Percentiles rank a stretch among this genome's conserved stretches.
Conservation (phyloP, 2,329 filamentous ascomycete genomes). For the Tolypocladium cylindrosporum region DNA sequence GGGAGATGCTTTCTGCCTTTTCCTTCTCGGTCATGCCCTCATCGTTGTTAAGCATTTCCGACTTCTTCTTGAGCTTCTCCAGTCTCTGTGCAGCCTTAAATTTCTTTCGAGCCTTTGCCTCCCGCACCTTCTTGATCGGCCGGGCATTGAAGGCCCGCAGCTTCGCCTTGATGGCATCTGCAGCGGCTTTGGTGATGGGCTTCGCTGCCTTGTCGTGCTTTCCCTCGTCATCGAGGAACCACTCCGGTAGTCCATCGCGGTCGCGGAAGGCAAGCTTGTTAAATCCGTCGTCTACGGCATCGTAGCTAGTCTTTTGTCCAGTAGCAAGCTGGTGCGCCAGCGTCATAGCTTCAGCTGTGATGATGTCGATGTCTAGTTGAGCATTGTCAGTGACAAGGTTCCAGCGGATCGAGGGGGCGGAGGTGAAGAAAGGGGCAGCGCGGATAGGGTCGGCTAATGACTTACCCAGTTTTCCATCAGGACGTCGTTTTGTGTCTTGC, state of each 20-base stretch:
- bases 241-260: conserved; percentile 83
- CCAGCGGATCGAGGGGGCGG: not conserved
- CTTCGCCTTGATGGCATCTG: conserved; percentile 90
- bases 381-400: conserved; percentile 10
- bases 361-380: conserved; percentile 77
- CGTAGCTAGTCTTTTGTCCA: conserved; percentile 67
- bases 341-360: conserved; percentile 99
- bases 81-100: conserved; percentile 83
- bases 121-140: conserved; percentile 97
- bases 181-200: conserved; percentile 86
- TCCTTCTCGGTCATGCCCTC: conserved; percentile 93
- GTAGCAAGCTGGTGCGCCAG: conserved; percentile 86
- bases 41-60: conserved; percentile 77
- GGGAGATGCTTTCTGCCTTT: conserved; percentile 76
- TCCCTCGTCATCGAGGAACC: conserved; percentile 91
- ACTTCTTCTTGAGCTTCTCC: conserved; percentile 96
- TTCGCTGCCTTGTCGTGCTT: conserved; percentile 75
- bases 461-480: conserved; percentile 32
- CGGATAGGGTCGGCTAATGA: not conserved
- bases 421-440: not conserved
- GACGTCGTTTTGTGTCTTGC: conserved; percentile 49
- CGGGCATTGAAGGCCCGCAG: conserved; percentile 83
- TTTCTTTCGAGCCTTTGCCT: conserved; percentile 95
- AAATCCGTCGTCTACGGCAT: conserved; percentile 84
- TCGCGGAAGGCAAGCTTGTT: conserved; percentile 90